These are phyloP conservation scores for Trichoderma sp. DNA, from an alignment of 2,329 filamentous ascomycete species.

Conservation along the genomic window DNA sequence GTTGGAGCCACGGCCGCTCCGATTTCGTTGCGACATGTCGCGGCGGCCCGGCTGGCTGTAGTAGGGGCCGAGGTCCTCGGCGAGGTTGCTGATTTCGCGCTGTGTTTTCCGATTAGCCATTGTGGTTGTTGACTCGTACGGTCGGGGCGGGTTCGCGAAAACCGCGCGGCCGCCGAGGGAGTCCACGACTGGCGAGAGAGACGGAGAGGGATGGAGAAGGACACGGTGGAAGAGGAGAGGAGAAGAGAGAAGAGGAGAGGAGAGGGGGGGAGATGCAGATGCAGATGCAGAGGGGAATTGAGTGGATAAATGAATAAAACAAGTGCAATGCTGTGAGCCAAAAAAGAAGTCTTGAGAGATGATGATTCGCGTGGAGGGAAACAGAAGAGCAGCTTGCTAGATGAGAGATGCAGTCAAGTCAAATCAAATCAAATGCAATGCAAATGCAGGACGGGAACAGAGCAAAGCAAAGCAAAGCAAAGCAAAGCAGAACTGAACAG, in stretches of 20 bases:
- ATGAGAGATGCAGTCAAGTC: neutral
- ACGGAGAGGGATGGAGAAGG: conserved; percentile 17
- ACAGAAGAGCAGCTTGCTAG: neutral
- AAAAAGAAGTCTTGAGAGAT: neutral
- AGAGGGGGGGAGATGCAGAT: neutral
- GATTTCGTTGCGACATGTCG: conserved; percentile 45
- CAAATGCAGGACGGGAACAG: neutral
- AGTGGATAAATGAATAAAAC: neutral
- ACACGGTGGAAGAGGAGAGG: neutral
- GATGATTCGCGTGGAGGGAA: neutral
- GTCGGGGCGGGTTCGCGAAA: conserved; percentile 13
- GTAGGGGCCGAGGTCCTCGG: conserved; percentile 36
- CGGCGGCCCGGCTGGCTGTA: conserved; percentile 28
- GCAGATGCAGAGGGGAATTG: neutral
- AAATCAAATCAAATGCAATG: neutral
- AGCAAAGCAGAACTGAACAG: neutral
- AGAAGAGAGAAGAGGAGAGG: neutral
- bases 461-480: too few species aligned
- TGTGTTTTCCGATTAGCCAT: conserved; percentile 38
- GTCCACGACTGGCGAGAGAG: conserved; percentile 6
- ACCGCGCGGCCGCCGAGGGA: conserved; percentile 13
- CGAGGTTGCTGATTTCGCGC: conserved; percentile 35
- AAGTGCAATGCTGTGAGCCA: neutral
- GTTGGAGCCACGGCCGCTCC: conserved; percentile 45
- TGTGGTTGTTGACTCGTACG: neutral